phyloP scores from a whole-genome alignment of 148 eudicot genomes.

The Agrostemma githago region DNA sequence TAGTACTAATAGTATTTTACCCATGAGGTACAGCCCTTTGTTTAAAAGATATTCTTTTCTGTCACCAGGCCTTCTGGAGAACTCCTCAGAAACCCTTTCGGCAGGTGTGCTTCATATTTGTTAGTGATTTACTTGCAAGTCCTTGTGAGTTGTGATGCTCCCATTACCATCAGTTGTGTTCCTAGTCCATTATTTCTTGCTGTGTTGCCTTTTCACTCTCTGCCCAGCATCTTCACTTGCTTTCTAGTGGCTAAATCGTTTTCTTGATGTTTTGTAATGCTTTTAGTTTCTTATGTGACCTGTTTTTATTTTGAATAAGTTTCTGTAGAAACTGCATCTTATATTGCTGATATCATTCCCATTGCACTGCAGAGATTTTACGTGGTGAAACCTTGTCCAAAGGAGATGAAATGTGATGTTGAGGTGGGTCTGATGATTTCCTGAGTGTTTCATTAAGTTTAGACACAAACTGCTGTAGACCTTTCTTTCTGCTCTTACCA shows the following conservation, averaged over 20 bases:
- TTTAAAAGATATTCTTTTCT: slow-evolving; percentile 15
- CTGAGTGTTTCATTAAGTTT: background rate
- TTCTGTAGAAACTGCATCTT: background rate
- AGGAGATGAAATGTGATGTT: slow-evolving; percentile 97
- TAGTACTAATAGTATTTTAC: background rate
- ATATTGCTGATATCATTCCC: slow-evolving; percentile 11
- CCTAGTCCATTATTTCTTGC: background rate
- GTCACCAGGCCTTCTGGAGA: slow-evolving; percentile 94
- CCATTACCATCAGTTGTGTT: background rate
- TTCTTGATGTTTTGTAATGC: background rate
- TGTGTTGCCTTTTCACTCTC: background rate
- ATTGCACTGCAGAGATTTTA: slow-evolving; percentile 77
- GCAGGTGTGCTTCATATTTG: slow-evolving; percentile 48
- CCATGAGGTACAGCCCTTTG: background rate
- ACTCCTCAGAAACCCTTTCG: slow-evolving; percentile 93
- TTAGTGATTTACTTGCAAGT: background rate
- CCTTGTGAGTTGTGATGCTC: background rate
- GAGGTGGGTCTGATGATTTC: slow-evolving; percentile 51
- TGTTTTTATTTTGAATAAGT: background rate
- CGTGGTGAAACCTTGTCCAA: slow-evolving; percentile 95
- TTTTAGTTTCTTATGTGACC: background rate
- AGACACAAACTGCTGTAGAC: background rate
- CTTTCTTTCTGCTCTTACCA: background rate
- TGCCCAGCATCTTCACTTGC: background rate
- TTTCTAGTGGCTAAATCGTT: background rate